Evolutionary conservation across 2,329 filamentous ascomycete species (phyloP), one percentile per base, ranked within the genome.

Genomic region (Aspergillus brasiliensis): DNA sequence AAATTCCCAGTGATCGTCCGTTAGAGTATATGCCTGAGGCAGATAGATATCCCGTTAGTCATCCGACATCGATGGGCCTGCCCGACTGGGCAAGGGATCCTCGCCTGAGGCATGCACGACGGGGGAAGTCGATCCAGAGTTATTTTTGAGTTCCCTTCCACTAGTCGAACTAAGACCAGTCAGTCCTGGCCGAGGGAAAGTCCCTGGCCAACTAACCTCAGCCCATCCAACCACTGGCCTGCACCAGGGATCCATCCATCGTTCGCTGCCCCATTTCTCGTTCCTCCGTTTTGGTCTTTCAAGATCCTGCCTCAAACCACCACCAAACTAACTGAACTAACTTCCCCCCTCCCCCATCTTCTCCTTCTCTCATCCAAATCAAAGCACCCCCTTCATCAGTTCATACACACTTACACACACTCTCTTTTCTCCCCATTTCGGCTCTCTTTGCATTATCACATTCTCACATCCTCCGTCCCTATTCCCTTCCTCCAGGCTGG

Each of bases 161-260:
- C 31, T 34, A 34, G 31, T 34, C 31, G 13, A 10, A 34, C 31
- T 34, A 34, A 34, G 31, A 34, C 31, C 31, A 34, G 31, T 34
- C 31, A 34, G 31, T 34, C 31, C 10, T 34, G 31, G 31, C 10
- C 31, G 31, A 34, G 58, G 60, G 59, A 59, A 55, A 61, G 55
- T 63, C 59, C 57, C 55, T 60, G 57, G 44, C 61, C 61, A 65
- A 63, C 61, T 51, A 59, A 60, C 58, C 60, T 34, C 31, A 34
- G 31, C 31, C 31, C 53, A 58, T 61, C 57, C 48, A 51, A 58
- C 37, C 48, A 15, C 27, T 38, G 51, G 48, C 56, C 28, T 27
- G 25, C 25, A 25, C 28, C 40, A 21, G 46, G 40, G 40, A 49
- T 42, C 28, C 34, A 55, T 60, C 54, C 54, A 60, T 60, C 49